Percentiles rank a stretch among this genome's conserved stretches.
These are phyloP conservation scores for Casaregolazyma suthepensis DNA, from an alignment of 1,139 yeast species.

Conservation along the genomic window DNA sequence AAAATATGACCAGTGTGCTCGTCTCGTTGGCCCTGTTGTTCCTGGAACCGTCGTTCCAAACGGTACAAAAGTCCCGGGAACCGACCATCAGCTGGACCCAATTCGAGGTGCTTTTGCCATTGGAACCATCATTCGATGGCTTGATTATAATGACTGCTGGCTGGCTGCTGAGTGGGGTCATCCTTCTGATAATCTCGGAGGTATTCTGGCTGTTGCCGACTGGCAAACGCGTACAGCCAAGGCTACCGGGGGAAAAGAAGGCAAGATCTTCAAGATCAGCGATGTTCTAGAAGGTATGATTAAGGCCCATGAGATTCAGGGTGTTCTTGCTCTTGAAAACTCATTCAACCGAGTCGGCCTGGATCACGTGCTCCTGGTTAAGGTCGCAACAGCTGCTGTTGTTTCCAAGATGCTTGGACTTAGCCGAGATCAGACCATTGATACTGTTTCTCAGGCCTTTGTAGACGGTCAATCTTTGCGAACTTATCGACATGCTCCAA, in stretches of 20 bases:
- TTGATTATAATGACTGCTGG: conserved; percentile 59
- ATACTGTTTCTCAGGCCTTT: conserved; percentile 53
- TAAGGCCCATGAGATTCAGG: conserved; percentile 59
- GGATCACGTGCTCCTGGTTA: conserved; percentile 53
- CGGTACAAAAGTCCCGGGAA: conserved; percentile 51
- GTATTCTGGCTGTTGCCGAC: conserved; percentile 53
- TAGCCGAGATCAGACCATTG: conserved; percentile 45
- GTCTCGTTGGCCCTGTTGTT: conserved; percentile 48
- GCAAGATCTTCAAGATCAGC: conserved; percentile 39
- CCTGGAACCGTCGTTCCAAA: conserved; percentile 50
- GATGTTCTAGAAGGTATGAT: conserved; percentile 52
- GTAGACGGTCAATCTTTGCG: conserved; percentile 54
- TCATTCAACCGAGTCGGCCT: conserved; percentile 55
- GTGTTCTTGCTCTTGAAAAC: conserved; percentile 51
- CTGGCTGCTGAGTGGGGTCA: conserved; percentile 64
- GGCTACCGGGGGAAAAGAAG: conserved; percentile 37
- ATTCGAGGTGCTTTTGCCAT: conserved; percentile 52
- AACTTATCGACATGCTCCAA: conserved; percentile 58
- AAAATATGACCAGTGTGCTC: conserved; percentile 45
- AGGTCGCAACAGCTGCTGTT: conserved; percentile 57
- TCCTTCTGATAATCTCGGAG: conserved; percentile 55
- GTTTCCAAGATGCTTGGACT: conserved; percentile 50
- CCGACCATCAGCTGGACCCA: conserved; percentile 46
- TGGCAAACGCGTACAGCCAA: conserved; percentile 45
- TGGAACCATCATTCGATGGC: conserved; percentile 53